A percentile compares a stretch with the other conserved stretches of the same genome.
Conservation (phyloP, 345 rosid genomes). For the Hypericum androsaemum region DNA sequence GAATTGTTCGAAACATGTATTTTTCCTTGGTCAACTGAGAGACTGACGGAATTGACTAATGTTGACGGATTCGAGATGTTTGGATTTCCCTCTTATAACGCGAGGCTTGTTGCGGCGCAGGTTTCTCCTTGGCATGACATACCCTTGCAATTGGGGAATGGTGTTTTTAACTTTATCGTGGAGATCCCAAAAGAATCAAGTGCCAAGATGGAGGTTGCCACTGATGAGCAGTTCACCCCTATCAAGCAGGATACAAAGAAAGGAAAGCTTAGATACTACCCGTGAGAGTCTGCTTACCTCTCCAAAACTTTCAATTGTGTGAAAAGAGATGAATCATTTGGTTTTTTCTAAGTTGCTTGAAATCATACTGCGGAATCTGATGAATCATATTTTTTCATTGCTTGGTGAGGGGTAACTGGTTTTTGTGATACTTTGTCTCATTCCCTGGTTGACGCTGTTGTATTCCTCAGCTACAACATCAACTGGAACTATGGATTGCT, state of each 20-base stretch:
- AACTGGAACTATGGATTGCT: constrained; percentile 97
- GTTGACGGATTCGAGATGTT: neutral
- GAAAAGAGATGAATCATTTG: no score
- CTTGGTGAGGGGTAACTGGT: no score
- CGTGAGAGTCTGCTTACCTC: constrained; percentile 32
- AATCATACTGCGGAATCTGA: no score
- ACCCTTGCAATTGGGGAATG: constrained; percentile 76
- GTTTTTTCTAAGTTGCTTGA: no score
- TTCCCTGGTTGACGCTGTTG: neutral
- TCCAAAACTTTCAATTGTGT: neutral
- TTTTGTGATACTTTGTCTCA: no score
- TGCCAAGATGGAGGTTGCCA: constrained; percentile 98
- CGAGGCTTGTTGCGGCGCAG: constrained; percentile 21
- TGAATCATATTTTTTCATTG: no score
- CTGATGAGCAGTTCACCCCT: constrained; percentile 81
- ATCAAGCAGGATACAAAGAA: constrained; percentile 83
- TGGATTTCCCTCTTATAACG: neutral
- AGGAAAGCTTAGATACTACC: constrained; percentile 64
- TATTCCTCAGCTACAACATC: constrained; percentile 58
- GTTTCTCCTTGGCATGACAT: constrained; percentile 97
- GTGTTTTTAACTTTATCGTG: constrained; percentile 65
- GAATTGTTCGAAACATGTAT: no score
- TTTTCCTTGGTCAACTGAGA: no score
- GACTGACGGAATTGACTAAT: no score
- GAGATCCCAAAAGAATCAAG: constrained; percentile 92